Conservation (phyloP, 208 protist species). For the Herpetomonas samuelpessoai region DNA sequence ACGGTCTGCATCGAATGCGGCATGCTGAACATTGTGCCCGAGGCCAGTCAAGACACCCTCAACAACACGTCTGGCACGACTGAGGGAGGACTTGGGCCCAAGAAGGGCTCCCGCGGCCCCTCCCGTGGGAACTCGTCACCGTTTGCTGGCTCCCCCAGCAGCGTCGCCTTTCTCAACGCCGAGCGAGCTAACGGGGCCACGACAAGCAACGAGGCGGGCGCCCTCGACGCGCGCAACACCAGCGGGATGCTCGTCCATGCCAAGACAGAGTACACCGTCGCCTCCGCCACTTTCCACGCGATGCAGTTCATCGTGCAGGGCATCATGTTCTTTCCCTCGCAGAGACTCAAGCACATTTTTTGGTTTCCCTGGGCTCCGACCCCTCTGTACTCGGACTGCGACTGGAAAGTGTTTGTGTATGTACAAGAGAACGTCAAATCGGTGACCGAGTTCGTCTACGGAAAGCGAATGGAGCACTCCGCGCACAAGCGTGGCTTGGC, state of each 20-base stretch:
- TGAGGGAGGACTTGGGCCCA: too few species aligned
- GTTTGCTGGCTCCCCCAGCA: background rate
- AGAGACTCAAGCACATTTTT: conserved; percentile 41
- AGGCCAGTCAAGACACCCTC: background rate
- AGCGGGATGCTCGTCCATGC: background rate
- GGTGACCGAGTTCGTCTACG: background rate
- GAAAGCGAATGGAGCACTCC: background rate
- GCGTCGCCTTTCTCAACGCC: background rate
- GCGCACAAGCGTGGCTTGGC: background rate
- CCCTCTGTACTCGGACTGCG: conserved; percentile 51
- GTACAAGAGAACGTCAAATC: background rate
- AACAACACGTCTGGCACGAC: background rate
- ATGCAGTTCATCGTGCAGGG: conserved; percentile 77
- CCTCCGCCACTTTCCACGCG: conserved; percentile 54
- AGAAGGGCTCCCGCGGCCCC: background rate
- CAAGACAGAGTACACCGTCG: conserved; percentile 24
- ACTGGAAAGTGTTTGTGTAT: conserved; percentile 44
- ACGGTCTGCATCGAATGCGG: conserved; percentile 41
- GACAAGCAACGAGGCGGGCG: background rate
- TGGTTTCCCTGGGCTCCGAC: conserved; percentile 50
- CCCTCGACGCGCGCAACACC: background rate
- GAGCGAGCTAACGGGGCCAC: background rate
- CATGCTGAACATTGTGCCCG: conserved; percentile 31
- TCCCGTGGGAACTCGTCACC: background rate
- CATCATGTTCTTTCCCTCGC: conserved; percentile 59